Evolutionary conservation across 495 filamentous ascomycete genomes (phyloP), one percentile per base, ranked within the genome.

Genomic region (Oleoguttula mirabilis): DNA sequence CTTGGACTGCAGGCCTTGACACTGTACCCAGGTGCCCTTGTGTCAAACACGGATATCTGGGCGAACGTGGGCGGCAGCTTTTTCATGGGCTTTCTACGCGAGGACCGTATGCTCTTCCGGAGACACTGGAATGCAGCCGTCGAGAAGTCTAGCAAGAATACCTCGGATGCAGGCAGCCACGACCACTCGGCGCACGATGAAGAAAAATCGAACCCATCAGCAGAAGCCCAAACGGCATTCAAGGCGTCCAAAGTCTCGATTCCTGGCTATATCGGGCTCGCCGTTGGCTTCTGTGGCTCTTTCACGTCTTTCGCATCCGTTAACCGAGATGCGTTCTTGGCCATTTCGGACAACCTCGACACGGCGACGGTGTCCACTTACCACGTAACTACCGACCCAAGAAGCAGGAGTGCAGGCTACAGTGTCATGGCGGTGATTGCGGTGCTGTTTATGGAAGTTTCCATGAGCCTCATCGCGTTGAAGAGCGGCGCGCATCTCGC

Each of bases 241-340:
- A 32, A 10, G 27, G 21, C 37, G 27, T 60, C n/a, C 16, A 92
- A 87, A 58, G 88, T 87, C 62, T 81, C 82, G 2, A 77, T 88
- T 34, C 87, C 86, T 0, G 69, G 92, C 0, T 94, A 88, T 56
- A 82, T 94, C 41, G 88, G 88, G 20, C 73, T 96, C 1, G 76
- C 88, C 0, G 90, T 84, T 2, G 88, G 88, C 11, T 94, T 92
- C 65, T 94, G 88, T 59, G 88, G 88, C 41, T 84, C 77, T 49
- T 77, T 88, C 36, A 94, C 88, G 2, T 84, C 79, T 31, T 94
- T 94, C 61, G 90, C 85, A 1, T 75, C 80, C 12, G 90, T 94
- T 57, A 79, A 88, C 28, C 76, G 86, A 3, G 87, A 88, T 53
- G 61, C 70, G 32, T 94, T 92, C 58, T 67, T 90, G n/a, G 78